Conservation (phyloP, 176 grass and related monocot species). For the Poa annua region DNA sequence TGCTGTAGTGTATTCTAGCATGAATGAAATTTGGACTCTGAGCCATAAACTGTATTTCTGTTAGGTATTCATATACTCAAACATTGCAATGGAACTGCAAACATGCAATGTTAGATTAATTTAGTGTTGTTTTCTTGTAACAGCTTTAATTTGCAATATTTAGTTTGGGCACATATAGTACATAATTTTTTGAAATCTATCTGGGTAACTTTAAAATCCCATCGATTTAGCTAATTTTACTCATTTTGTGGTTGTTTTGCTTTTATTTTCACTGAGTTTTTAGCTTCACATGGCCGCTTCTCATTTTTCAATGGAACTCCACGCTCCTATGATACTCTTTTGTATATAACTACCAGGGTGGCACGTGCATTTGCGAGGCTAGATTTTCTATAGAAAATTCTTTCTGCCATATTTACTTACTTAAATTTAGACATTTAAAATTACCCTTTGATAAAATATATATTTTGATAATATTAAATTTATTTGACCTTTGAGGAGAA, state of each 20-base stretch:
- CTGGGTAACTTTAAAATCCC: background rate
- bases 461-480: background rate
- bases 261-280: background rate
- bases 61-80: background rate
- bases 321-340: too few relatives aligned
- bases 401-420: background rate
- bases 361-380: background rate
- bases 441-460: background rate
- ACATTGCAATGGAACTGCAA: slow-evolving; percentile 16
- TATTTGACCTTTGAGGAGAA: background rate
- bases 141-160: background rate
- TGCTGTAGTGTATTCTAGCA: background rate
- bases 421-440: background rate
- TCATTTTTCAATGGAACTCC: background rate
- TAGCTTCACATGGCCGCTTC: background rate
- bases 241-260: background rate
- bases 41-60: background rate
- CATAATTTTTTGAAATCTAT: background rate
- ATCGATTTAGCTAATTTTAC: background rate
- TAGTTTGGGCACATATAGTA: background rate
- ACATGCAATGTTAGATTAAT: background rate
- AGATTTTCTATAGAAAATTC: background rate
- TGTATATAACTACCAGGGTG: background rate
- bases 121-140: background rate
- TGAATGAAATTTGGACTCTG: background rate